Percentiles rank a stretch among this genome's conserved stretches.
Conservation (phyloP, 768 basidiomycete genomes). For the Tubosaeta sp. region DNA sequence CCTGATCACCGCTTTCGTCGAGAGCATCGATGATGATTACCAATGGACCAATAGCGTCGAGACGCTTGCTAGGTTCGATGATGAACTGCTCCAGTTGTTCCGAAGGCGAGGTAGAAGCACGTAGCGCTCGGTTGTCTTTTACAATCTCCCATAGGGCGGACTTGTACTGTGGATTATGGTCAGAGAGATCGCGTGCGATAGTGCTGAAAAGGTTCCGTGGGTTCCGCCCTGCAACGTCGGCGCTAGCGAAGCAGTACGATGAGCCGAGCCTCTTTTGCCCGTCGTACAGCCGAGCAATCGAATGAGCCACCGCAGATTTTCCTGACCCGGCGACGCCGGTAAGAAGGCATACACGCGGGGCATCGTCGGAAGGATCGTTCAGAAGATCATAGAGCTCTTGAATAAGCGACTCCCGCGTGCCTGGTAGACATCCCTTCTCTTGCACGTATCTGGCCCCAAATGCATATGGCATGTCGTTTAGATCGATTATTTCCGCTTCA, state of each 20-base stretch:
- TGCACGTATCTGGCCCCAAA: slow-evolving; percentile 8
- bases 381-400: not conserved
- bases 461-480: slow-evolving; percentile 7
- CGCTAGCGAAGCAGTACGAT: slow-evolving; percentile 17
- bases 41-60: slow-evolving; percentile 5
- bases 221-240: slow-evolving; percentile 1
- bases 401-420: not conserved
- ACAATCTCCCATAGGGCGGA: slow-evolving; percentile 4
- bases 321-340: slow-evolving; percentile 4
- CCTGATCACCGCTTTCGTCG: no score
- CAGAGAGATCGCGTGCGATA: slow-evolving; percentile 24
- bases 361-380: not conserved
- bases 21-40: no score
- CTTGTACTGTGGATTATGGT: slow-evolving; percentile 15
- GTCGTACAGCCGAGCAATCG: slow-evolving; percentile 9
- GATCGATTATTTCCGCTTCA: not conserved
- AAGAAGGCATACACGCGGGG: slow-evolving; percentile 13
- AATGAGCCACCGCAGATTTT: not conserved
- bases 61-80: slow-evolving; percentile 1
- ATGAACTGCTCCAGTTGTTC: slow-evolving; percentile 19
- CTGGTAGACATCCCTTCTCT: slow-evolving; percentile 2
- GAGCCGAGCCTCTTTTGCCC: slow-evolving; percentile 18
- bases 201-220: slow-evolving; percentile 22
- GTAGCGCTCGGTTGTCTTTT: slow-evolving; percentile 5
- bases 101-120: not conserved